phyloP scores from a whole-genome alignment of 169 alveolate species.

The Cryptosporidium andersoni region DNA sequence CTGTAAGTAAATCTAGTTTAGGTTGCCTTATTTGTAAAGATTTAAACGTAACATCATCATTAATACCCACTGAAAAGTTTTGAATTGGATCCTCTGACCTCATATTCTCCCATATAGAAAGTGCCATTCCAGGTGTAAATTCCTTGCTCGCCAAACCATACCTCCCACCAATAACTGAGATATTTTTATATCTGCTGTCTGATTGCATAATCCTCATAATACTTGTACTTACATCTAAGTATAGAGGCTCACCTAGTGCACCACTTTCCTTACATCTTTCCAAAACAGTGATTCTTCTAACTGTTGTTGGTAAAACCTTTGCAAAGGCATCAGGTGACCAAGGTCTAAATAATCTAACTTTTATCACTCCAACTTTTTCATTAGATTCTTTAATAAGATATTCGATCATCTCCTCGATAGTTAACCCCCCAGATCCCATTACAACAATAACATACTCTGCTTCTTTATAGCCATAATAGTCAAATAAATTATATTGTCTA shows the following conservation, averaged over 20 bases:
- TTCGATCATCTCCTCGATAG: conserved; percentile 72
- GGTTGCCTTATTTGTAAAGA: conserved; percentile 70
- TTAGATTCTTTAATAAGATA: conserved; percentile 31
- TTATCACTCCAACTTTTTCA: conserved; percentile 74
- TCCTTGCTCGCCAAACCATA: conserved; percentile 78
- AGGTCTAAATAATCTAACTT: conserved; percentile 77
- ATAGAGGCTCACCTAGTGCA: conserved; percentile 76
- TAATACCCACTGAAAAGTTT: conserved; percentile 78
- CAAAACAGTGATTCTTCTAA: conserved; percentile 72
- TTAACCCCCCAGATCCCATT: conserved; percentile 78
- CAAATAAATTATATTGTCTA: conserved; percentile 73
- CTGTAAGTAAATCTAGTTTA: conserved; percentile 52
- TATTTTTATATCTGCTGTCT: neutral
- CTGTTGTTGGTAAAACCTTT: conserved; percentile 72
- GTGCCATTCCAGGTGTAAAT: conserved; percentile 77
- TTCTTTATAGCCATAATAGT: conserved; percentile 73
- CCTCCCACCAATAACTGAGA: conserved; percentile 73
- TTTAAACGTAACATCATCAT: conserved; percentile 75
- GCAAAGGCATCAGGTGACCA: conserved; percentile 75
- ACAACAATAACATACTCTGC: conserved; percentile 72
- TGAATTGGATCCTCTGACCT: conserved; percentile 71
- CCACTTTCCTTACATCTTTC: conserved; percentile 77
- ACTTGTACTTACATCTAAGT: conserved; percentile 73
- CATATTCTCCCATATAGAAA: conserved; percentile 75
- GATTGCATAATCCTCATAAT: conserved; percentile 51